Base-by-base conservation (phyloP, 768 basidiomycete species). In the Serpula lacrymans region DNA sequence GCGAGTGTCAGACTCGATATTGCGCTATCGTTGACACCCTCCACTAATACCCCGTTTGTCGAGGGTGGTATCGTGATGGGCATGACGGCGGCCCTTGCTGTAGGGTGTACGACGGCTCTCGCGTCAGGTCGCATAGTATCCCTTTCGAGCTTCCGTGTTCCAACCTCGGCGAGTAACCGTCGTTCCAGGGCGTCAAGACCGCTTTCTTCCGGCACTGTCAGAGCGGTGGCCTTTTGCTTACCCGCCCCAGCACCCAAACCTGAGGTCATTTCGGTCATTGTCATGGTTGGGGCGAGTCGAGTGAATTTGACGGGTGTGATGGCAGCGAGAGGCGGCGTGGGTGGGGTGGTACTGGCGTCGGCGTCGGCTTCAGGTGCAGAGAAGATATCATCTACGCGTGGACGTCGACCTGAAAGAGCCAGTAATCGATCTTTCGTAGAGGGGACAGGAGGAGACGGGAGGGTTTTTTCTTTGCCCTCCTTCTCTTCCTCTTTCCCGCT, bases 101-200 rank as follows among this genome's bases (percentile, higher is more conserved):
- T n/a, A n/a, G n/a, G n/a, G 38, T 58, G 60, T 13, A 71, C 49
- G 30, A 70, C 55, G 24, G 54, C 47, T 31, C 68, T 58, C 6
- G 69, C 64, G 28, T 71, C 65, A 0, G 67, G 62, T 9, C 55
- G 53, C 29, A 49, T 43, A 20, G 56, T 50, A 3, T 39, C 31
- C 13, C 41, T 46, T n/a, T 66, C 61, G 0, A 57, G 46, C 52
- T 63, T 70, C 36, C 80, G 70, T 14, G 86, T 88, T 20, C 87
- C 87, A 6, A 89, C 86, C 51, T 88, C 79, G 0, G 77, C 79
- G 1, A 84, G 60, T 3, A 90, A 63, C 37, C 79, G 68, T 34
- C 77, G 68, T 54, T 90, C 87, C 6, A 90, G 63, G 3, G 80
- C 86, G 47, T 90, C 86, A 3, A 90, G 62, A 7, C 86, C 86